Percentiles rank a stretch among this genome's conserved stretches.
Conservation (phyloP, 176 grass and related monocot genomes). For the Eleusine coracana region DNA sequence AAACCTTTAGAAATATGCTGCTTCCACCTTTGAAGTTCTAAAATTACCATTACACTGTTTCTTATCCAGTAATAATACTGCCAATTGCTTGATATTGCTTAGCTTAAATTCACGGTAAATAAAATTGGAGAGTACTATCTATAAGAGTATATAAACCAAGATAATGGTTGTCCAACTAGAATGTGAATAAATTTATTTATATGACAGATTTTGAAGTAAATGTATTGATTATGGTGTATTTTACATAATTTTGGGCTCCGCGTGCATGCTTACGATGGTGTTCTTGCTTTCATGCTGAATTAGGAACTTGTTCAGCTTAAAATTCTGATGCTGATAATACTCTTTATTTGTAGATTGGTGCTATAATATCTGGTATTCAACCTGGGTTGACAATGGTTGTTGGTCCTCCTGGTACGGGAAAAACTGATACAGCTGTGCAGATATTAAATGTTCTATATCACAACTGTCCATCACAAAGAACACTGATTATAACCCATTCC, state of each 20-base stretch:
- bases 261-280: neutral
- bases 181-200: neutral
- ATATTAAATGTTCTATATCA: conserved; percentile 99
- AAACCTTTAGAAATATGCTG: neutral
- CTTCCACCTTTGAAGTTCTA: neutral
- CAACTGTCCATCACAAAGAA: conserved; percentile 97
- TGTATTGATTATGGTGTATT: neutral
- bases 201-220: neutral
- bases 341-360: conserved; percentile 72
- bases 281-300: conserved; percentile 17
- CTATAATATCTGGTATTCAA: conserved; percentile 94
- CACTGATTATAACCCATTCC: conserved; percentile 97
- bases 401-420: conserved; percentile 98
- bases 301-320: conserved; percentile 22
- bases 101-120: neutral
- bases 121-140: neutral
- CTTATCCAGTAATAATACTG: neutral
- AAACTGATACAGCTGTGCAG: conserved; percentile 99
- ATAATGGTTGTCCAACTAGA: neutral
- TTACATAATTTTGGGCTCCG: neutral
- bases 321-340: conserved; percentile 30
- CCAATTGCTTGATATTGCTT: neutral
- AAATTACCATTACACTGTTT: neutral
- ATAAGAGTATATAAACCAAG: neutral
- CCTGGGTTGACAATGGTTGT: conserved; percentile 99